Evolutionary conservation across 345 rosid genomes (phyloP), one percentile per base, ranked within the genome.

Genomic region (Populus pruinosa): DNA sequence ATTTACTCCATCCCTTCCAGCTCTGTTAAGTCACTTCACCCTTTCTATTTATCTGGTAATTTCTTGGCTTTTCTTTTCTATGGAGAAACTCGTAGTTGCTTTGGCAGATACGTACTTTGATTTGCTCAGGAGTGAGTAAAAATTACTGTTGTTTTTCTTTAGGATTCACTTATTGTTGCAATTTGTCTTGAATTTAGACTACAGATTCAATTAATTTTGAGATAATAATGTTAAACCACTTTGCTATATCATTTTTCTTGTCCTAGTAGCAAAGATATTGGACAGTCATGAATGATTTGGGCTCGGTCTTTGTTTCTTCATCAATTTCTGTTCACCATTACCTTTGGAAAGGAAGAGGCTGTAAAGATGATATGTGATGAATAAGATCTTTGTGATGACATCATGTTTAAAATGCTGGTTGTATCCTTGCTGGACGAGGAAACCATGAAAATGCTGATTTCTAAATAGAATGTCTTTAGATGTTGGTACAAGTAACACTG

Each of bases 41-140:
- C 82, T 38, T 71, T 25, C 78, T 96, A 89, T 68, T 67, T 33
- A 44, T 85, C 93, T 5, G 98, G 99, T 96, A 91, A 92, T 63
- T 76, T 82, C 72, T 69, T 76, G 38, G 76, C 80, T 53, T 18
- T 66, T 78, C 35, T 69, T 9, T 67, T 5, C 10, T 61, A 20
- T 55, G 35, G n/a, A 31, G 25, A 47, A 65, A 27, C 70, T 59
- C 5, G 49, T 53, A 18, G 59, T 47, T 74, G 39, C 29, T 43
- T 36, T 70, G 55, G 29, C 4, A 8, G 53, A 29, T 25, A 70
- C 18, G 13, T 41, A 25, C 36, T 29, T 13, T 67, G 69, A 29
- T 8, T 70, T 55, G 20, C 71, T 62, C 11, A 53, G 6, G n/a
- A 29, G 36, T 71, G 53, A 44, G 77, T 73, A 33, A 33, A 23